phyloP scores from a whole-genome alignment of 208 protist species.

The Acanthamoeba castellanii region DNA sequence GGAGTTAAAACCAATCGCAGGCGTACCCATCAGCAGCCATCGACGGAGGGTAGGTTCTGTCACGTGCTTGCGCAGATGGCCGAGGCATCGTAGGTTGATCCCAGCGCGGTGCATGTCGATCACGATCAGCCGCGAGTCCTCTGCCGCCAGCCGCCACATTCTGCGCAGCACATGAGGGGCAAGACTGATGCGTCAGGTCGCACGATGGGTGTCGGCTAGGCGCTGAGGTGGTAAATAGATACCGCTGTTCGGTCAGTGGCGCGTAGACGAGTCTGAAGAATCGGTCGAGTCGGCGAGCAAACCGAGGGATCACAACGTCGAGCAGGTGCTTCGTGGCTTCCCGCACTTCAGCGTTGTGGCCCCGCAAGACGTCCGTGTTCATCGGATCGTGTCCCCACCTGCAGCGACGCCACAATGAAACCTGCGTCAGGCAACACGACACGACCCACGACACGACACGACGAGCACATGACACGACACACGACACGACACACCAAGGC shows the following conservation, averaged over 20 bases:
- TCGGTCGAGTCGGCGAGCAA: neutral
- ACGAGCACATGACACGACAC: neutral
- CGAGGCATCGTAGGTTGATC: neutral
- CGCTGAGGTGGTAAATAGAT: neutral
- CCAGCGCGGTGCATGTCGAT: conserved; percentile 41
- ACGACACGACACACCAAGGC: neutral
- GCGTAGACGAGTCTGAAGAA: neutral
- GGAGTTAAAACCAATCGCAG: neutral
- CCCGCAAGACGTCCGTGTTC: neutral
- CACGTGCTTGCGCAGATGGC: neutral
- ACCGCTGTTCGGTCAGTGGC: neutral
- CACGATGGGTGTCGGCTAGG: neutral
- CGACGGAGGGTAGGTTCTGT: neutral
- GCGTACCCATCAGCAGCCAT: neutral
- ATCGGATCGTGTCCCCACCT: conserved; percentile 24
- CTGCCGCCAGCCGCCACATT: neutral
- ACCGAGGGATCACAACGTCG: neutral
- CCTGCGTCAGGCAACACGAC: neutral
- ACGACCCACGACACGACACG: neutral
- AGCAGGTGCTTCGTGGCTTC: conserved; percentile 14
- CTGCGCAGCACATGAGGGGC: neutral
- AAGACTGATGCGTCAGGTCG: neutral
- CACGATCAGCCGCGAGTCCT: neutral
- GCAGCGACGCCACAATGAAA: neutral
- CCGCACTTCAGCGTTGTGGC: neutral